phyloP scores from a whole-genome alignment of 2,329 filamentous ascomycete species.

The Gnomoniopsis smithogilvyi region DNA sequence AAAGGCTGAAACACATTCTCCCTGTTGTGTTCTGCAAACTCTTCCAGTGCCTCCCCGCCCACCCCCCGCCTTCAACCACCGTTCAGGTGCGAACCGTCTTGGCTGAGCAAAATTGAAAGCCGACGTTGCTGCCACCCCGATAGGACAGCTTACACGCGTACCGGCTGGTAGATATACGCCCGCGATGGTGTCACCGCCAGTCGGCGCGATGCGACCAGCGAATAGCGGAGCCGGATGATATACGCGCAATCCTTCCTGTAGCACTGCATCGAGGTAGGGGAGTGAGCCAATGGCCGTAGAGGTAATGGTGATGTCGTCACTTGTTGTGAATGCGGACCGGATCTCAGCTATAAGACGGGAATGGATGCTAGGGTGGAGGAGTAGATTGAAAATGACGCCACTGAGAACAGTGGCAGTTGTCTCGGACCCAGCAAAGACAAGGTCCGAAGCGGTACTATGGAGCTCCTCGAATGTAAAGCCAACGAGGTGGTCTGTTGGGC shows the following conservation, averaged over 20 bases:
- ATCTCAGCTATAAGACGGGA: neutral
- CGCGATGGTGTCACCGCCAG: neutral
- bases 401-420: constrained; percentile 2
- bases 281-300: neutral
- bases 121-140: neutral
- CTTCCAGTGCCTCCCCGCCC: neutral
- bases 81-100: neutral
- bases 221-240: neutral
- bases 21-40: neutral
- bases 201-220: neutral
- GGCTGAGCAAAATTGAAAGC: neutral
- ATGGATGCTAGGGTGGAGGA: neutral
- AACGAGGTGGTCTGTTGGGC: neutral
- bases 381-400: neutral
- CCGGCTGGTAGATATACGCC: neutral
- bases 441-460: neutral
- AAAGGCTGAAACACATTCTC: neutral
- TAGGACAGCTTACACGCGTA: neutral
- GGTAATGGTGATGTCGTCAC: neutral
- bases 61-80: neutral
- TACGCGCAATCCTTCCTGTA: neutral
- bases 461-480: neutral
- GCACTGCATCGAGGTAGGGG: neutral
- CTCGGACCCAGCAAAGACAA: constrained; percentile 3
- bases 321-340: neutral